Evolutionary conservation across 306 rosid species (phyloP).

Genomic region (Pterocarpus macrocarpus): DNA sequence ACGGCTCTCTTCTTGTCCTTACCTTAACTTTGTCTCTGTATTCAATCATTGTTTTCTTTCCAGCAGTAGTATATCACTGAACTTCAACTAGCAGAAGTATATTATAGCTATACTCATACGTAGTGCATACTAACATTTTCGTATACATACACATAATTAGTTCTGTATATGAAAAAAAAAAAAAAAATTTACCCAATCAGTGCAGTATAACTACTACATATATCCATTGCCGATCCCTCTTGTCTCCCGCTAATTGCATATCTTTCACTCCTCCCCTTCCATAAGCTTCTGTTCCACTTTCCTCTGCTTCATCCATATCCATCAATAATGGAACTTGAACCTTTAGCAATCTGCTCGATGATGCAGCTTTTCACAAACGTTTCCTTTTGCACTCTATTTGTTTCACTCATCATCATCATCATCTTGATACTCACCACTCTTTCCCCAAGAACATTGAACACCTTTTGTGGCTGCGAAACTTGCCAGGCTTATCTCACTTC

Average conservation of each 20-base stretch:
- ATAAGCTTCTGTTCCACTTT: neutral
- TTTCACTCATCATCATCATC: neutral
- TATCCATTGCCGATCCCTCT: conserved; percentile 27
- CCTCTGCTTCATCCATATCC: conserved; percentile 11
- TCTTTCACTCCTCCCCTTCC: neutral
- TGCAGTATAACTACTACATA: neutral
- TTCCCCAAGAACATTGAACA: conserved; percentile 18
- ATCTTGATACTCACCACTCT: neutral
- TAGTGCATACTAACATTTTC: no score
- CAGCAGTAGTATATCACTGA: neutral
- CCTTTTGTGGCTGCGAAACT: conserved; percentile 67
- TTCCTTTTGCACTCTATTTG: conserved; percentile 32
- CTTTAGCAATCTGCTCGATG: conserved; percentile 30
- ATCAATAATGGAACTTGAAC: conserved; percentile 43
- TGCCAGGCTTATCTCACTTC: conserved; percentile 67
- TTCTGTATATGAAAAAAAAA: no score
- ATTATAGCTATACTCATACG: neutral
- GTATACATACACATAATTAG: no score
- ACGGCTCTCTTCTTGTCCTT: conserved; percentile 24
- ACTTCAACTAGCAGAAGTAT: neutral
- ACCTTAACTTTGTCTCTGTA: neutral
- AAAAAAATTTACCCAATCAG: no score
- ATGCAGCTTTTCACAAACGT: conserved; percentile 18
- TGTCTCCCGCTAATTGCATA: conserved; percentile 1
- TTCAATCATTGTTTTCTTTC: conserved; percentile 14